These are phyloP conservation scores for Fusarium nurragi DNA, from an alignment of 2,329 filamentous ascomycete species.

Conservation along the genomic window DNA sequence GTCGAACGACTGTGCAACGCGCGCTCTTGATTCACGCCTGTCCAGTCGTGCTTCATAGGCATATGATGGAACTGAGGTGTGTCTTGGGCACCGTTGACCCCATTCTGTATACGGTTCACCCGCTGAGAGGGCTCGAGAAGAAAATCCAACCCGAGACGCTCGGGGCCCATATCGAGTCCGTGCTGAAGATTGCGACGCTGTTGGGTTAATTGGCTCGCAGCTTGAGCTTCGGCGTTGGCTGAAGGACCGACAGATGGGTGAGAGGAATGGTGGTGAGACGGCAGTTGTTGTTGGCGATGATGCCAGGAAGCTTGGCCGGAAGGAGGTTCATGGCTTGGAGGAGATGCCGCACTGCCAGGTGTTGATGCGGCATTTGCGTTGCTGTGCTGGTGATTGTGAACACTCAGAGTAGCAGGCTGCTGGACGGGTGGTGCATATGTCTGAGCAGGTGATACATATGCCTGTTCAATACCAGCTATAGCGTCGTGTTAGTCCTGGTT, in stretches of 20 bases:
- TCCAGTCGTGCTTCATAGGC: conserved; percentile 63
- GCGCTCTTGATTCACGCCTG: conserved; percentile 44
- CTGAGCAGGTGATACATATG: conserved; percentile 49
- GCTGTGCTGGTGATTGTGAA: conserved; percentile 36
- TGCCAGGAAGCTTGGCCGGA: conserved; percentile 29
- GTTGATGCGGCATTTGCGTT: conserved; percentile 41
- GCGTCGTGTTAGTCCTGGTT: conserved; percentile 1
- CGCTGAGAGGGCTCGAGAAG: conserved; percentile 70
- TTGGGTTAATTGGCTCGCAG: conserved; percentile 51
- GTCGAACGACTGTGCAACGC: conserved; percentile 37
- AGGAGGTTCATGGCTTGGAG: conserved; percentile 34
- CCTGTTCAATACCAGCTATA: conserved; percentile 43
- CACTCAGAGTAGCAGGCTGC: conserved; percentile 28
- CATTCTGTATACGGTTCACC: conserved; percentile 61
- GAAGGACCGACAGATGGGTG: conserved; percentile 2
- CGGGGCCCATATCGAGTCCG: conserved; percentile 68
- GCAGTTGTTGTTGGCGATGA: conserved; percentile 29
- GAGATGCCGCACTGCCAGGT: conserved; percentile 40
- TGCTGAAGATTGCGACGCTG: conserved; percentile 62
- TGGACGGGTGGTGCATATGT: conserved; percentile 41
- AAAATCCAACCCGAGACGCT: conserved; percentile 78
- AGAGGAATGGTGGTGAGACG: conserved; percentile 17
- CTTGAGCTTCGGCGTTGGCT: conserved; percentile 24
- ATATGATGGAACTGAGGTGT: conserved; percentile 55
- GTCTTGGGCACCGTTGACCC: conserved; percentile 60